Evolutionary conservation across 2,329 filamentous ascomycete genomes (phyloP), one percentile per base, ranked within the genome.

Genomic region (Aspergillus arachidicola): DNA sequence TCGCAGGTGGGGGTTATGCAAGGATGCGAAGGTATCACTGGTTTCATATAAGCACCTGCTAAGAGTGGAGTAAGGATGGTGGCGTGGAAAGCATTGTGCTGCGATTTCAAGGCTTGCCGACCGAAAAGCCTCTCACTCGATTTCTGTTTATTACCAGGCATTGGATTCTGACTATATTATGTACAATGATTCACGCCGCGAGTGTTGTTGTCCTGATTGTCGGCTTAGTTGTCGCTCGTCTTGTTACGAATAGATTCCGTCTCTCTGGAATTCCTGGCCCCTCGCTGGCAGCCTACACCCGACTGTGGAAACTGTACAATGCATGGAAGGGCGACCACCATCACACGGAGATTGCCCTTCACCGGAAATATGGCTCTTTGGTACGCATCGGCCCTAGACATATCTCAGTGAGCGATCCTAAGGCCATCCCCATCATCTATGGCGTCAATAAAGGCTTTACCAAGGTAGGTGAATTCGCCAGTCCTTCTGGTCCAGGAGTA

Each of bases 241-340:
- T 54, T 9, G 2, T 54, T 4, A 34, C 28, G 30, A 54, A 54
- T 36, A n/a, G 19, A 36, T 36, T 54, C 5, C 19, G 30, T 5
- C n/a, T 58, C 12, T 58, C 43, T 34, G 45, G 57, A 6, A 58
- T 58, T 21, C 57, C 57, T 6, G 57, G 57, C 5, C 57, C 57
- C 6, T 50, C 16, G 4, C 21, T 58, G 32, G 57, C 57, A n/a
- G 43, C n/a, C 43, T 58, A 58, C 32, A 67, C 64, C 6, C 50
- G 63, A 14, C 48, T 71, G 1, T 69, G 67, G 69, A 69, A 65
- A 23, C 45, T 69, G 10, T 43, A 69, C 23, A 62, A 57, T 41
- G 67, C 69, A 1, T 69, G 66, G 66, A 62, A 66, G 26, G 67
- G 65, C 1, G 54, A 70, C 30, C 59, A 63, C 16, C 69, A 71